Conservation (phyloP, 306 rosid species). For the Prunus salicina region DNA sequence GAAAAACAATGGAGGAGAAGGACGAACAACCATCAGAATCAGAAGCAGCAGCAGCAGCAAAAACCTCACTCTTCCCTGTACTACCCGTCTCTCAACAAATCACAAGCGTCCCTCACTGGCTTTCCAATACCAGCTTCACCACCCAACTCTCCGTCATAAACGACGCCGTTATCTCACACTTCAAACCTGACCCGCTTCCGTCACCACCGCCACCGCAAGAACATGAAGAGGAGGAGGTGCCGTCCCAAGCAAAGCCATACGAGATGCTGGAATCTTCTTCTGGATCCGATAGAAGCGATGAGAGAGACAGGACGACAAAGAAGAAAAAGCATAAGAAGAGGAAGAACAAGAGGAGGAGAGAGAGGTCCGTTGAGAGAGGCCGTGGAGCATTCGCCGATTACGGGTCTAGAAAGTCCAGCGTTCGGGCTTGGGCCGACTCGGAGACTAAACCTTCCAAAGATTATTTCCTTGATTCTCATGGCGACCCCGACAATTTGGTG, state of each 20-base stretch:
- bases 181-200: slow-evolving; percentile 19
- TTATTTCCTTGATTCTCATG: slow-evolving; percentile 72
- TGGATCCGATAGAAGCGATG: slow-evolving; percentile 43
- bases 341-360: slow-evolving; percentile 58
- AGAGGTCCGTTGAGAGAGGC: slow-evolving; percentile 38
- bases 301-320: slow-evolving; percentile 22
- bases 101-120: slow-evolving; percentile 16
- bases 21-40: slow-evolving; percentile 23
- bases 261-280: slow-evolving; percentile 82
- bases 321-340: slow-evolving; percentile 31
- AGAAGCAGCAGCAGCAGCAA: slow-evolving; percentile 14
- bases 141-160: slow-evolving; percentile 50
- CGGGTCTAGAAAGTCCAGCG: slow-evolving; percentile 66
- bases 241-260: slow-evolving; percentile 28
- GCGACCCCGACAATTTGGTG: slow-evolving; percentile 77
- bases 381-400: slow-evolving; percentile 32
- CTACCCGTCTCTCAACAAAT: slow-evolving; percentile 23
- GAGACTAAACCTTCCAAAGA: slow-evolving; percentile 51
- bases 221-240: slow-evolving; percentile 20
- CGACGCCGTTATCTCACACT: slow-evolving; percentile 31
- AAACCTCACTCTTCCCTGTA: slow-evolving; percentile 57
- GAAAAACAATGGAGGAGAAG: slow-evolving; percentile 58
- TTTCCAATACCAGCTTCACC: slow-evolving; percentile 66
- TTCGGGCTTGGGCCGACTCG: slow-evolving; percentile 75
- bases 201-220: slow-evolving; percentile 23